phyloP scores from a whole-genome alignment of 2,329 filamentous ascomycete species.

The Nothomitra cinnamomea region DNA sequence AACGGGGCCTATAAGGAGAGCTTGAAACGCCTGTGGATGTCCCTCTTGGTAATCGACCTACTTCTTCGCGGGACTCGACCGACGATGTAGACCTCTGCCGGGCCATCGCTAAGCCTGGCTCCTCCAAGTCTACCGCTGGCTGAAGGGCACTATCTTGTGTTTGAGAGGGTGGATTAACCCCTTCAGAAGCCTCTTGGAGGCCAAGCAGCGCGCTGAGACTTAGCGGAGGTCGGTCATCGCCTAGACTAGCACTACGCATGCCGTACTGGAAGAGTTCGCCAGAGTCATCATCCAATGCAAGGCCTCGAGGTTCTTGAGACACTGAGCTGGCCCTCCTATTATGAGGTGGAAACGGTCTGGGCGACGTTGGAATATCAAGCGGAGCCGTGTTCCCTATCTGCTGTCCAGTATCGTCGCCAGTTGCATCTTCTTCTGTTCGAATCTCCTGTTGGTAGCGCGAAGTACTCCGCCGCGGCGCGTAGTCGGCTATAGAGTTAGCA shows the following conservation, averaged over 20 bases:
- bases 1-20: neutral
- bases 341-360: conserved; percentile 22
- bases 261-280: conserved; percentile 28
- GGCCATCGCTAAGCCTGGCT: neutral
- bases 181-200: conserved; percentile 18
- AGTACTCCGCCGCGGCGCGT: conserved; percentile 23
- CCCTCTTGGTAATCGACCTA: neutral
- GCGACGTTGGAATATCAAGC: conserved; percentile 26
- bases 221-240: conserved; percentile 20
- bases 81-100: conserved; percentile 5
- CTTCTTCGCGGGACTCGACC: conserved; percentile 1
- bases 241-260: conserved; percentile 29
- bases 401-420: neutral
- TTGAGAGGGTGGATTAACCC: conserved; percentile 7
- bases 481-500: conserved; percentile 71
- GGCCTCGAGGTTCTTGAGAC: conserved; percentile 21
- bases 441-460: neutral
- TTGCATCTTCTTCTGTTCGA: neutral
- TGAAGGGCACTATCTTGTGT: neutral
- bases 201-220: conserved; percentile 19
- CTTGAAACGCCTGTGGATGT: neutral
- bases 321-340: conserved; percentile 29
- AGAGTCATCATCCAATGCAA: conserved; percentile 22
- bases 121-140: neutral
- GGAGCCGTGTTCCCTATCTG: conserved; percentile 8